phyloP scores from a whole-genome alignment of 2,329 filamentous ascomycete species.

The Hymenotorrendiella dingleyae region DNA sequence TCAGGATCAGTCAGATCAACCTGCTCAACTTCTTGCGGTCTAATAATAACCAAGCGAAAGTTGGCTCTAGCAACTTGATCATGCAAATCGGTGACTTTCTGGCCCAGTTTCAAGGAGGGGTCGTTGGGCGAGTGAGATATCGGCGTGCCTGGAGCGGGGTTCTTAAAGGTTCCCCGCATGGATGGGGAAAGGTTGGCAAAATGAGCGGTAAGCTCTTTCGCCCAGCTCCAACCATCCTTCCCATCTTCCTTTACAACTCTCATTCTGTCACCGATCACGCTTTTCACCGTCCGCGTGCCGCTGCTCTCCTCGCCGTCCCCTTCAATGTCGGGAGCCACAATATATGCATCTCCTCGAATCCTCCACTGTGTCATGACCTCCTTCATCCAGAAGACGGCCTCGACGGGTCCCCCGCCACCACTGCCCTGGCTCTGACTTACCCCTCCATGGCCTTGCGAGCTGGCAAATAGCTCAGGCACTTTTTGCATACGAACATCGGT shows the following conservation, averaged over 20 bases:
- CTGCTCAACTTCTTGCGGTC: constrained; percentile 62
- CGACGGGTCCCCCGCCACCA: constrained; percentile 65
- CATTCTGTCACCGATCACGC: constrained; percentile 58
- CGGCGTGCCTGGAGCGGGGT: constrained; percentile 62
- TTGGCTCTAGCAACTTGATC: constrained; percentile 60
- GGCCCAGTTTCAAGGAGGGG: constrained; percentile 42
- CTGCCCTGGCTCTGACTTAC: constrained; percentile 40
- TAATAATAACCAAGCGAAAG: constrained; percentile 80
- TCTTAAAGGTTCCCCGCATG: constrained; percentile 68
- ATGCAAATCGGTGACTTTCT: constrained; percentile 55
- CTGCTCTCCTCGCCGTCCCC: constrained; percentile 40
- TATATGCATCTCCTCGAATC: constrained; percentile 67
- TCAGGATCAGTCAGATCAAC: constrained; percentile 55
- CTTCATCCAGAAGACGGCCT: constrained; percentile 77
- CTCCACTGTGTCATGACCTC: constrained; percentile 76
- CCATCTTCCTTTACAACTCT: constrained; percentile 38
- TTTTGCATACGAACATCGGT: constrained; percentile 89
- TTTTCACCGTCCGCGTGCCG: constrained; percentile 52
- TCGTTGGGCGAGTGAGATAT: constrained; percentile 44
- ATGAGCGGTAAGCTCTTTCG: constrained; percentile 72
- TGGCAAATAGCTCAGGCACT: constrained; percentile 60
- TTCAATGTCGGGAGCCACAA: constrained; percentile 66
- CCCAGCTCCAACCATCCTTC: constrained; percentile 57
- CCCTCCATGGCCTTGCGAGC: constrained; percentile 37
- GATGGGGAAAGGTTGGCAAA: constrained; percentile 83